Evolutionary conservation across 2,329 filamentous ascomycete species (phyloP), one percentile per base, ranked within the genome.

Genomic region (Fusarium agapanthi): DNA sequence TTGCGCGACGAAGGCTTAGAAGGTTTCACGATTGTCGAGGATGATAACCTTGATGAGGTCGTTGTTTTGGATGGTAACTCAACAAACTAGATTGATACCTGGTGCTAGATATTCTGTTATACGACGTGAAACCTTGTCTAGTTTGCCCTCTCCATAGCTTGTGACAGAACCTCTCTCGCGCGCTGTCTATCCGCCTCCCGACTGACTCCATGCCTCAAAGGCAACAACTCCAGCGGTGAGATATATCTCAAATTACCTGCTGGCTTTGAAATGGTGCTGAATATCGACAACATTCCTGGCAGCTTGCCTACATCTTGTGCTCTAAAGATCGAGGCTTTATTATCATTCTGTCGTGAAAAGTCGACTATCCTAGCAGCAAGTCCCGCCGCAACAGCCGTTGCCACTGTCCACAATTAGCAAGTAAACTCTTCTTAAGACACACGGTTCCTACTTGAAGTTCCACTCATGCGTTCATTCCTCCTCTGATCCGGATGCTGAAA

Each of bases 101-200:
- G 2, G 13, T 3, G 4, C 9, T 3, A 0, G 11, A 6, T 12
- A 3, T 9, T 12, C 15, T 24, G 1, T 2, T 32, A 0, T 10
- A 0, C 0, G 3, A 13, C 0, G 0, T 6, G 2, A 14, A 24
- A 0, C 1, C 3, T 22, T 6, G 0, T 8, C n/a, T 44, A 61
- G 22, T 57, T 61, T 7, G 51, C 50, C 4, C 10, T 37, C 18
- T 61, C 59, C 59, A 61, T 61, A 0, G 51, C 40, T 4, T 38
- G 59, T 3, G 59, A 58, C 1, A 61, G 7, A 14, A 61, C 18
- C 4, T 38, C 32, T 0, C 51, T 61, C 0, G 34, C 18, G 1
- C 59, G 51, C 1, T 45, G 32, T 2, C 59, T 41, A 22, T 61
- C 32, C 0, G 3, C 5, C 2, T 44, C 32, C 7, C 16, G 14